Evolutionary conservation across 2,329 filamentous ascomycete genomes (phyloP).

Genomic region (Colletotrichum costaricense): DNA sequence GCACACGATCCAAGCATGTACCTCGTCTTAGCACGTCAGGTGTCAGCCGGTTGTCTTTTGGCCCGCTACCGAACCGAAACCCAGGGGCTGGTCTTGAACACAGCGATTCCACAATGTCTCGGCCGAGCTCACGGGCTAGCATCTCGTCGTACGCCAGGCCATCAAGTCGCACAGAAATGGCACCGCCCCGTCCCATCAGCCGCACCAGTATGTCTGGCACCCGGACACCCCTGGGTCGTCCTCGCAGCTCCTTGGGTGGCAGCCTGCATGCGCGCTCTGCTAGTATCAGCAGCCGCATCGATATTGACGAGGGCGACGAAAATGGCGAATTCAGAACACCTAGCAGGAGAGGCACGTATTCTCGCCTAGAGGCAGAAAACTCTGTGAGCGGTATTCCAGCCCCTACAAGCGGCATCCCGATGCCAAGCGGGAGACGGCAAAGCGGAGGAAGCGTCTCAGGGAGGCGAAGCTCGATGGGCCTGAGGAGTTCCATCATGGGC

Average conservation of each 20-base stretch:
- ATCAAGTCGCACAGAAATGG: conserved; percentile 65
- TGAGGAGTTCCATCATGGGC: conserved; percentile 39
- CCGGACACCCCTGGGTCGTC: conserved; percentile 75
- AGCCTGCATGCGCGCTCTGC: conserved; percentile 65
- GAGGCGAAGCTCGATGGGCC: conserved; percentile 51
- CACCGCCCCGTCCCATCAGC: conserved; percentile 70
- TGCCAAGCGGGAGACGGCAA: conserved; percentile 56
- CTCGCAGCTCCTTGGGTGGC: conserved; percentile 72
- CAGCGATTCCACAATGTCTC: conserved; percentile 61
- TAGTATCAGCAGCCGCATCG: conserved; percentile 65
- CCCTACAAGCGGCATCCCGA: conserved; percentile 58
- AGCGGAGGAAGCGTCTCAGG: conserved; percentile 47
- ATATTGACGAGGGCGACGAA: conserved; percentile 58
- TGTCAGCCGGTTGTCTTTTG: conserved; percentile 72
- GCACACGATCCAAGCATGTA: conserved; percentile 61
- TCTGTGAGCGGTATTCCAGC: conserved; percentile 52
- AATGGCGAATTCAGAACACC: conserved; percentile 60
- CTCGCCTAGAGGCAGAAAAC: conserved; percentile 57
- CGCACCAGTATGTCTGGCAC: conserved; percentile 70
- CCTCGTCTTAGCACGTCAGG: conserved; percentile 71
- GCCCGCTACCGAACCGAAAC: conserved; percentile 67
- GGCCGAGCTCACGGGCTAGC: conserved; percentile 81
- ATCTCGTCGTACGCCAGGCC: conserved; percentile 66
- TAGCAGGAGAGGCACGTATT: conserved; percentile 66
- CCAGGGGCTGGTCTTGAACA: conserved; percentile 52